Percentiles rank a stretch among this genome's conserved stretches.
Conservation (phyloP, 345 rosid species). For the Lagerstroemia speciosa region DNA sequence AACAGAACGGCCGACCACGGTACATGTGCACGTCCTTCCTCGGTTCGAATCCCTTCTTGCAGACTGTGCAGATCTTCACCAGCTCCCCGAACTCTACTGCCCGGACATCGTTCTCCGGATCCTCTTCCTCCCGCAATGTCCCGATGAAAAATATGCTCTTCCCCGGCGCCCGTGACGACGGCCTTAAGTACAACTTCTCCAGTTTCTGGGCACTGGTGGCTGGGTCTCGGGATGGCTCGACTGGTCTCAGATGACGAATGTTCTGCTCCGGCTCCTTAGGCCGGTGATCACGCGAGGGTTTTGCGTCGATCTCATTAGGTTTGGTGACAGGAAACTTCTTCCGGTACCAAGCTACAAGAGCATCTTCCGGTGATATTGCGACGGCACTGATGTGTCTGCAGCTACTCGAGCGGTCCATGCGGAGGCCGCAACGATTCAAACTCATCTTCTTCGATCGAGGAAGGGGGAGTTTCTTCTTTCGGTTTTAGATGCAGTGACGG, state of each 20-base stretch:
- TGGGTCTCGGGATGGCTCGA: too few relatives aligned
- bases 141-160: constrained; percentile 1
- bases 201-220: too few relatives aligned
- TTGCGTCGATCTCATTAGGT: background rate
- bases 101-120: background rate
- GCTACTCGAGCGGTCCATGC: background rate
- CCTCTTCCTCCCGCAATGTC: constrained; percentile 5
- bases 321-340: background rate
- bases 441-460: background rate
- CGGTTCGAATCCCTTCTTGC: constrained; percentile 17
- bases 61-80: constrained; percentile 17
- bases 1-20: constrained; percentile 23
- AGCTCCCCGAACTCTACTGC: constrained; percentile 18
- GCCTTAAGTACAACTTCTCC: too few relatives aligned
- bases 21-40: constrained; percentile 17
- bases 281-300: background rate
- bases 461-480: background rate
- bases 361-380: background rate
- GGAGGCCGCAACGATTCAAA: background rate
- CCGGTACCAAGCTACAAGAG: background rate
- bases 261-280: too few relatives aligned
- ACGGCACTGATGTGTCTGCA: background rate
- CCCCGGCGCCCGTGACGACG: too few relatives aligned
- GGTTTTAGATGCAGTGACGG: background rate
- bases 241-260: too few relatives aligned